These are phyloP conservation scores for Cryptococcus wingfieldii DNA, from an alignment of 1,284 basidiomycete species.

Conservation along the genomic window DNA sequence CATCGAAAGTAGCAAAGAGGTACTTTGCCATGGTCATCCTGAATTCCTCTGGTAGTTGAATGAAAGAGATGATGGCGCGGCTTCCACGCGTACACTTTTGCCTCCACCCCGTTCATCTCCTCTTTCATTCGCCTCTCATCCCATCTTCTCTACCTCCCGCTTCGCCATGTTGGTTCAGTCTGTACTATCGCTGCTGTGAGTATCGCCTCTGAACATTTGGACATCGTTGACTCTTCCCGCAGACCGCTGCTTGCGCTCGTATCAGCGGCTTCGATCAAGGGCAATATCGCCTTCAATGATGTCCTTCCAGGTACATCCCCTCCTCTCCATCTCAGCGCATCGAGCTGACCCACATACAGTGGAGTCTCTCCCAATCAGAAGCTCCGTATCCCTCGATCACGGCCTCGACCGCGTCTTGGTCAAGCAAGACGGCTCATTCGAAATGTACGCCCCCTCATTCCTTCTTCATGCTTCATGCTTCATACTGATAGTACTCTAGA, in stretches of 20 bases:
- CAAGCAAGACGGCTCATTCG: slow-evolving; percentile 35
- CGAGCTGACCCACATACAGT: background rate
- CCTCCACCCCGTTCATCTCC: background rate
- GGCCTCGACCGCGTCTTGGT: slow-evolving; percentile 25
- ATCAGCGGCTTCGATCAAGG: slow-evolving; percentile 8
- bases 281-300: slow-evolving; percentile 12
- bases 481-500: slow-evolving; percentile 5
- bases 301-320: slow-evolving; percentile 5
- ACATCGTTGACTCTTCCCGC: background rate
- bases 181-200: background rate
- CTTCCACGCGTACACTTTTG: background rate
- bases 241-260: slow-evolving; percentile 10
- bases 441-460: slow-evolving; percentile 22
- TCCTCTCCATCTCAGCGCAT: background rate
- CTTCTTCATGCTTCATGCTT: background rate
- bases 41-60: too few species aligned
- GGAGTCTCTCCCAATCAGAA: slow-evolving; percentile 18
- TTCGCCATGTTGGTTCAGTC: background rate
- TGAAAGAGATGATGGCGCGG: too few species aligned
- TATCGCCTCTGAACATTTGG: background rate
- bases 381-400: slow-evolving; percentile 30
- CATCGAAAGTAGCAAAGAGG: slow-evolving; percentile 78
- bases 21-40: slow-evolving; percentile 4
- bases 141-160: background rate
- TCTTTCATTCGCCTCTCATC: background rate